These are phyloP conservation scores for Fragaria iinumae DNA, from an alignment of 306 rosid genomes.

Conservation along the genomic window DNA sequence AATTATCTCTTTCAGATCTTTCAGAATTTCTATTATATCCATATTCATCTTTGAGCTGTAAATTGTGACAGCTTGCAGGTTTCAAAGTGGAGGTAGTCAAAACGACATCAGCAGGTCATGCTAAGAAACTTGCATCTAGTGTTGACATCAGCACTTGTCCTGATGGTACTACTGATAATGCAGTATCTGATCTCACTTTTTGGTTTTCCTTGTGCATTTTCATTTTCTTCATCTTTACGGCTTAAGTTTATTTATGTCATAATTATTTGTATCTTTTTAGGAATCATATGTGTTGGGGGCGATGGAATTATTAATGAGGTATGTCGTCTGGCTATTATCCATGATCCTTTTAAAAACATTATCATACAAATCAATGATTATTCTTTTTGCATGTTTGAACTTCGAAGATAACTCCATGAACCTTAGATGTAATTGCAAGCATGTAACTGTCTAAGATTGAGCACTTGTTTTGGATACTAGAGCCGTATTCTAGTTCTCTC, in stretches of 20 bases:
- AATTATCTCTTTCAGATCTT: conserved; percentile 14
- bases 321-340: conserved; percentile 25
- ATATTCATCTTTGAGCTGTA: conserved; percentile 33
- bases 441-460: background rate
- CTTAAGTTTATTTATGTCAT: conserved; percentile 12
- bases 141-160: conserved; percentile 93
- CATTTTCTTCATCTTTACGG: conserved; percentile 24
- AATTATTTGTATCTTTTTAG: conserved; percentile 44
- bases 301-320: conserved; percentile 99
- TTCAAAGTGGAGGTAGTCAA: conserved; percentile 90
- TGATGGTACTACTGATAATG: conserved; percentile 64
- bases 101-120: conserved; percentile 96
- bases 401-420: background rate
- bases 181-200: conserved; percentile 13
- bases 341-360: background rate
- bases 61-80: conserved; percentile 93
- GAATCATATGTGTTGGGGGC: conserved; percentile 98
- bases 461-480: background rate
- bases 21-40: conserved; percentile 15
- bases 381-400: background rate
- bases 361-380: conserved; percentile 5
- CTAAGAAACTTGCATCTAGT: conserved; percentile 75
- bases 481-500: background rate
- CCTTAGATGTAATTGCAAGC: background rate
- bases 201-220: conserved; percentile 24